These are phyloP conservation scores for baker's yeast (Saccharomyces cerevisiae) DNA, from an alignment of 805 yeast genomes.

Conservation along the genomic window DNA sequence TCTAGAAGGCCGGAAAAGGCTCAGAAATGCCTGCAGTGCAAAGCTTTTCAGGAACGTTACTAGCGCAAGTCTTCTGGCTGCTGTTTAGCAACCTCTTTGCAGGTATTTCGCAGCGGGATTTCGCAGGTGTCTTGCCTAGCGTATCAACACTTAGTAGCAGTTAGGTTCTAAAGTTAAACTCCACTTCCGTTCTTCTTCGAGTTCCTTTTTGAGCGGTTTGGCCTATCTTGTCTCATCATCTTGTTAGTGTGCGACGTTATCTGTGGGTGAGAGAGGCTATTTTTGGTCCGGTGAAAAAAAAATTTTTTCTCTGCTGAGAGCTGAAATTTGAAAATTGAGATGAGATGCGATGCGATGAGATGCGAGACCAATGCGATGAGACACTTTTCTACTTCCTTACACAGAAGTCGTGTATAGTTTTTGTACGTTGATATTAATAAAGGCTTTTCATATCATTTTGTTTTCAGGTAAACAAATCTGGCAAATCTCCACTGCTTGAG, in stretches of 20 bases:
- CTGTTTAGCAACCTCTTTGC: not conserved
- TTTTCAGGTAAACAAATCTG: not conserved
- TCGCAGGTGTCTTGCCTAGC: not conserved
- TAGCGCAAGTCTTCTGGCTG: not conserved
- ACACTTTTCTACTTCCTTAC: not conserved
- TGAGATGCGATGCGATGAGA: not conserved
- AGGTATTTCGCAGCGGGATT: not conserved
- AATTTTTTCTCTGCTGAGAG: not conserved
- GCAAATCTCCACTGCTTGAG: not conserved
- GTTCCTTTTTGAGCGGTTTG: not conserved
- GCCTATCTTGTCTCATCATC: not conserved
- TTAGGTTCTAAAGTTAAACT: not conserved
- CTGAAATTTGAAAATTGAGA: not conserved
- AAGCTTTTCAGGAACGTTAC: not conserved
- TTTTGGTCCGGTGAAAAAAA: not conserved
- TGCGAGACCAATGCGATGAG: not conserved
- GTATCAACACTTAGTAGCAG: not conserved
- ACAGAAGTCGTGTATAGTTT: not conserved
- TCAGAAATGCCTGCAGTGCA: not conserved
- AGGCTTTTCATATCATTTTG: not conserved
- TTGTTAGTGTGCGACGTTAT: not conserved
- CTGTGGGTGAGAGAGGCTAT: not conserved
- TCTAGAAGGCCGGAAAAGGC: not conserved
- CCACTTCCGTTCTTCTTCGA: not conserved
- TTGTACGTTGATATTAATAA: not conserved